Base-by-base conservation (phyloP, 164 flowering plant genomes). In the Kingdonia uniflora region DNA sequence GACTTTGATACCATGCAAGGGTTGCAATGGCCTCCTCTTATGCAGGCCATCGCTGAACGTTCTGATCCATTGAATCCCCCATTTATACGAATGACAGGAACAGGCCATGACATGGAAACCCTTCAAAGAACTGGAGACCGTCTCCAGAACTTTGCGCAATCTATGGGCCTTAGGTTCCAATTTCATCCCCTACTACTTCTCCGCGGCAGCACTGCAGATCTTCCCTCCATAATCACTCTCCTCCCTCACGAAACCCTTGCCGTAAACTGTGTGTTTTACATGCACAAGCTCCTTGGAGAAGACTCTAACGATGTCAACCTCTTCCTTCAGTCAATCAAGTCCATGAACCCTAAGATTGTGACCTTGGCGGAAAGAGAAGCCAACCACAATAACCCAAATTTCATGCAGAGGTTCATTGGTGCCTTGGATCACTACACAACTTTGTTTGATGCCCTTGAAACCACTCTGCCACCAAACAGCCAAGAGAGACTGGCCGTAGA, bases 1-100 rank as follows among this genome's bases (percentile, higher is more conserved):
- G 98, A 91, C 67, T 79, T 91, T 15, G 82, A 91, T 63, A 85
- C 87, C 62, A 76, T 79, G 84, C 95, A 85, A 48, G 98, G 98
- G 1, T 76, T 87, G 29, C 98, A 91, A 58, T 91, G 95, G 96
- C 96, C 95, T 0, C 92, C 92, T 0, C 54, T 91, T 6, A 85
- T 91, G 95, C 96, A 87, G 41, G 92, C 96, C 41, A 53, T 91
- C 12, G 82, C 81, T 14, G 87, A 78, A 35, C 67, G 86, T 7
- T 41, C 67, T 15, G 64, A 42, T 12, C 58, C 68, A 1, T 29
- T 29, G 8, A 29, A 29, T 29, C 67, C 75, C 1, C 87, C 92
- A 2, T 61, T 63, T 56, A 74, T 91, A 22, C 74, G 95, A 11
- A 80, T 91, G 73, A 91, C 98, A 5, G 98, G 78, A 6, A 74